These are phyloP conservation scores for Aspergillus affinis DNA, from an alignment of 495 filamentous ascomycete genomes.

Conservation along the genomic window DNA sequence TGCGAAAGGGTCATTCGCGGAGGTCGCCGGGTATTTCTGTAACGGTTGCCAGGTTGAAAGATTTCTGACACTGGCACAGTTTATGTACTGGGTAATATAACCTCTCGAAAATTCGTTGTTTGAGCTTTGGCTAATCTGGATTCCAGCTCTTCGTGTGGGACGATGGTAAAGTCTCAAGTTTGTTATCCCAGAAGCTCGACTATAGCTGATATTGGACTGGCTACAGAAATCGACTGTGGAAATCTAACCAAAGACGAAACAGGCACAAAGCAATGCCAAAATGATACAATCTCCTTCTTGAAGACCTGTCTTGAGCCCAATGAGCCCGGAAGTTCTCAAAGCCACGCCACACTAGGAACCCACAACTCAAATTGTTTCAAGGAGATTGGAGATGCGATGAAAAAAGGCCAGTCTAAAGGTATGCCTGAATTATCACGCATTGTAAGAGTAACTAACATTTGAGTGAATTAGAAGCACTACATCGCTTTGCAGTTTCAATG, in stretches of 20 bases:
- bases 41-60: background rate
- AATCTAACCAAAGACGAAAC: background rate
- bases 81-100: background rate
- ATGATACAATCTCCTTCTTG: background rate
- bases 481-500: background rate
- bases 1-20: background rate
- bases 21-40: background rate
- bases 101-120: background rate
- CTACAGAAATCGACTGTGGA: background rate
- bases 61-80: background rate
- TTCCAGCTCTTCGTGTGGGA: background rate
- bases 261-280: background rate
- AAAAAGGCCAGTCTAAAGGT: background rate
- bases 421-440: background rate
- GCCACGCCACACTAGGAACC: background rate
- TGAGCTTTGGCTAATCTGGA: background rate
- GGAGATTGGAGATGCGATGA: background rate
- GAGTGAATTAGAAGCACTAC: background rate
- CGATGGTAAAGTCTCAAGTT: background rate
- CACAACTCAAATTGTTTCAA: background rate
- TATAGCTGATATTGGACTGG: background rate
- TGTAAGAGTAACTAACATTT: background rate
- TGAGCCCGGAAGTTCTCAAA: background rate
- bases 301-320: background rate
- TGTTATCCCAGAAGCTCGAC: background rate